These are phyloP conservation scores for Pinus tabuliformis DNA, from an alignment of 75 land plant species.

Conservation along the genomic window DNA sequence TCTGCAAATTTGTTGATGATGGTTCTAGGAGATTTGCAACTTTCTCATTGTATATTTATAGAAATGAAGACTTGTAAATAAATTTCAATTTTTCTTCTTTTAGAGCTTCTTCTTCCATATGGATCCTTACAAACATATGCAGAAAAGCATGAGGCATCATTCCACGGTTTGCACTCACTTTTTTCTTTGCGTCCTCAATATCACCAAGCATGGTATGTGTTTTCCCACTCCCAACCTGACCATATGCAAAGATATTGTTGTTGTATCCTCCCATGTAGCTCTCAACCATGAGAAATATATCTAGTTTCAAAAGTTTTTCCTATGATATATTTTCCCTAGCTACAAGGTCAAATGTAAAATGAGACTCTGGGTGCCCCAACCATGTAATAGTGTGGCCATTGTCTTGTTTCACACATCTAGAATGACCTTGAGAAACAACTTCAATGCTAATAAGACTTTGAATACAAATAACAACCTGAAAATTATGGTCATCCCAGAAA, in stretches of 20 bases:
- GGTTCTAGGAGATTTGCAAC: slow-evolving; percentile 92
- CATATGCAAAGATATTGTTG: too few relatives aligned
- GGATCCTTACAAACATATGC: slow-evolving; percentile 76
- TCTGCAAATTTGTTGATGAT: slow-evolving; percentile 79
- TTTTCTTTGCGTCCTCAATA: slow-evolving; percentile 68
- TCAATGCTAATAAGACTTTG: slow-evolving; percentile 76
- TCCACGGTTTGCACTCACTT: slow-evolving; percentile 78
- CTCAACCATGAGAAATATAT: slow-evolving; percentile 96
- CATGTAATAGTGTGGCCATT: slow-evolving; percentile 81
- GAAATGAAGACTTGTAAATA: slow-evolving; percentile 80
- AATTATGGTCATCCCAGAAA: slow-evolving; percentile 90
- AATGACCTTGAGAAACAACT: slow-evolving; percentile 72
- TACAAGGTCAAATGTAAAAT: slow-evolving; percentile 90
- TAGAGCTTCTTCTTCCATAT: slow-evolving; percentile 72
- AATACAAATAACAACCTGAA: slow-evolving; percentile 88
- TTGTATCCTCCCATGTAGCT: slow-evolving; percentile 91
- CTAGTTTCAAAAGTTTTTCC: slow-evolving; percentile 92
- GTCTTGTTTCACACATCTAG: slow-evolving; percentile 79
- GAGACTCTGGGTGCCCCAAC: slow-evolving; percentile 87
- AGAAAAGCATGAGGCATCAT: slow-evolving; percentile 98
- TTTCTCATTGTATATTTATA: slow-evolving; percentile 97
- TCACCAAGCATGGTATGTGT: slow-evolving; percentile 32
- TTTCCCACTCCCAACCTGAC: slow-evolving; percentile 65
- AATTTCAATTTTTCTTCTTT: slow-evolving; percentile 66
- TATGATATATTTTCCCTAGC: slow-evolving; percentile 82